Conservation (phyloP, 345 rosid genomes). For the Lumnitzera littorea region DNA sequence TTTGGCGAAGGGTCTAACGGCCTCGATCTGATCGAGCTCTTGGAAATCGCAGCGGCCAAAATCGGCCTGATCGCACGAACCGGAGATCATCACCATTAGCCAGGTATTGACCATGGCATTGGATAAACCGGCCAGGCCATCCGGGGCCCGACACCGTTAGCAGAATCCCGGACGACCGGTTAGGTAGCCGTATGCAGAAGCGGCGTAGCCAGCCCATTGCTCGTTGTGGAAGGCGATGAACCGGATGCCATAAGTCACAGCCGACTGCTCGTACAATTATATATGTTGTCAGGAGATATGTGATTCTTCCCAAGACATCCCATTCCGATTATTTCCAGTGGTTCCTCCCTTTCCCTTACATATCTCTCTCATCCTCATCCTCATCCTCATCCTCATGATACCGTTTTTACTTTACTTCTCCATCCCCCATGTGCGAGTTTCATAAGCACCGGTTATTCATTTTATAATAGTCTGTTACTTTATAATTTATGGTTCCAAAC, state of each 20-base stretch:
- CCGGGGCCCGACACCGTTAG: constrained; percentile 96
- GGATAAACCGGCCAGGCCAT: constrained; percentile 86
- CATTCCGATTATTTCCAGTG: constrained; percentile 27
- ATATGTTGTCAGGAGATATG: background rate
- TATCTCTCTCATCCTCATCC: no score
- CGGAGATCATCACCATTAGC: constrained; percentile 95
- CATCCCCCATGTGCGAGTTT: no score
- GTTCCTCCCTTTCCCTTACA: constrained; percentile 26
- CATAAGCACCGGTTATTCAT: no score
- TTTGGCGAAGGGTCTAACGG: constrained; percentile 73
- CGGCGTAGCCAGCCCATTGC: constrained; percentile 97
- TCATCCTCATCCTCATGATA: no score
- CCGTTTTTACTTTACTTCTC: no score
- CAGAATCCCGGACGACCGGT: constrained; percentile 72
- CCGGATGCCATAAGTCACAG: constrained; percentile 71
- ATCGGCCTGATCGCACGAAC: constrained; percentile 81
- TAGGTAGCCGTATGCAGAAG: constrained; percentile 92
- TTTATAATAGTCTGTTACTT: no score
- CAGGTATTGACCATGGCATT: constrained; percentile 85
- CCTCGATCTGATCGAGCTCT: constrained; percentile 90
- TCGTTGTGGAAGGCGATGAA: constrained; percentile 97
- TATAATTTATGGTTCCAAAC: no score
- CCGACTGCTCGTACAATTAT: no score
- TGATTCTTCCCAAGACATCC: constrained; percentile 23
- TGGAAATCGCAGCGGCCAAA: constrained; percentile 86